Evolutionary conservation across 2,329 filamentous ascomycete species (phyloP), one percentile per base, ranked within the genome.

Genomic region (Talaromyces sp.): DNA sequence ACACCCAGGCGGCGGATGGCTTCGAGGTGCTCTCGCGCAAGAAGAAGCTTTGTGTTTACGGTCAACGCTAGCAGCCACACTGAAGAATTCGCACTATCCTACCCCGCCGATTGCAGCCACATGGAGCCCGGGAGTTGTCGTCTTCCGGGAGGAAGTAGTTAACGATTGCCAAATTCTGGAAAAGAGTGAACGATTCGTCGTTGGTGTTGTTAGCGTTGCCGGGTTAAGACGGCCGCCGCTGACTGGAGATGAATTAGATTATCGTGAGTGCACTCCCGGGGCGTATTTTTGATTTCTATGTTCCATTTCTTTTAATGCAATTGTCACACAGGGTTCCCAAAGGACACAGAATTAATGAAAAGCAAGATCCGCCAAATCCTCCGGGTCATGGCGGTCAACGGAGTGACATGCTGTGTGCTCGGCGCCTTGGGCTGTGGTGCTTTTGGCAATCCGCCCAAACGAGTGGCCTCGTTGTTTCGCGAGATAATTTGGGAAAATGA

Each of bases 21-120:
- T 80, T 7, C 78, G 78, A 38, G 86, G 86, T 26, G 77, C 83
- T 57, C 71, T 82, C 50, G 85, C 85, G 0, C 86, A 88, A 69
- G 85, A 88, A 71, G 86, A 88, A 72, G 80, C 81, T 3, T 75
- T 89, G 4, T 88, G 84, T 72, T 83, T 84, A 67, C 81, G 85
- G 49, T 83, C 79, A 55, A 74, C 64, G 24, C 62, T 71, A 13
- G 62, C 63, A 6, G 62, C 54, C 8, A 68, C 63, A 1, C 63
- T 70, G 2, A 61, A 70, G 13, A 51, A 26, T 2, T 11, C 41
- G 10, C 78, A 78, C 68, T 86, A 85, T 65, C 83, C 82, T 0
- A 75, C 81, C 59, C 73, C 74, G 46, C 69, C 75, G 14, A 72
- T 76, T 9, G 76, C 75, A 61, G 80, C 76, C 0, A 69, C 86